A percentile compares a stretch with the other conserved stretches of the same genome.
These are phyloP conservation scores for Inga oerstediana DNA, from an alignment of 306 rosid species.

Conservation along the genomic window DNA sequence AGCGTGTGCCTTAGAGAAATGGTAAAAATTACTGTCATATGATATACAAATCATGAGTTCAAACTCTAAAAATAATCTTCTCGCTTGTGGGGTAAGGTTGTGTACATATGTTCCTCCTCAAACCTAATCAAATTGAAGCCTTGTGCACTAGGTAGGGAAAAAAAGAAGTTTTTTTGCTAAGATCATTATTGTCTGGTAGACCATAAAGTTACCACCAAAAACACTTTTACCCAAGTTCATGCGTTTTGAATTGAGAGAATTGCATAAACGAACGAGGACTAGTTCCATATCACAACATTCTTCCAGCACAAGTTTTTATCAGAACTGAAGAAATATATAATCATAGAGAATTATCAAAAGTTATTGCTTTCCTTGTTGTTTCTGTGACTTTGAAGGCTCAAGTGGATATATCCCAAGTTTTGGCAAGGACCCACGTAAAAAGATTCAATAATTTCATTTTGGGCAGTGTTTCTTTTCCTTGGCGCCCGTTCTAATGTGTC, in stretches of 20 bases:
- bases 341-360: background rate
- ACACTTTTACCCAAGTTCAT: background rate
- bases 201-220: background rate
- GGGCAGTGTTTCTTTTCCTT: background rate
- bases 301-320: background rate
- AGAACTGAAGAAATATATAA: background rate
- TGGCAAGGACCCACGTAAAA: background rate
- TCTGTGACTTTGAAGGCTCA: constrained; percentile 9
- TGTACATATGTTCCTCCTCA: too few relatives aligned
- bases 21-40: too few relatives aligned
- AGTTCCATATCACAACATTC: background rate
- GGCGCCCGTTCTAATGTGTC: background rate
- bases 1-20: too few relatives aligned
- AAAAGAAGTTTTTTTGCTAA: too few relatives aligned
- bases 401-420: constrained; percentile 7
- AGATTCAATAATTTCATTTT: background rate
- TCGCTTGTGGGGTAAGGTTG: too few relatives aligned
- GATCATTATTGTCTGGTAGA: background rate
- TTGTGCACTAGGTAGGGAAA: too few relatives aligned
- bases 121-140: too few relatives aligned
- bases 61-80: too few relatives aligned
- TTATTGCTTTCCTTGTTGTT: background rate
- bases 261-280: background rate
- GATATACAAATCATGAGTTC: too few relatives aligned
- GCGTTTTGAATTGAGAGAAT: background rate